Conservation (phyloP, 2,329 filamentous ascomycete genomes). For the Ceratocystis smalleyi region DNA sequence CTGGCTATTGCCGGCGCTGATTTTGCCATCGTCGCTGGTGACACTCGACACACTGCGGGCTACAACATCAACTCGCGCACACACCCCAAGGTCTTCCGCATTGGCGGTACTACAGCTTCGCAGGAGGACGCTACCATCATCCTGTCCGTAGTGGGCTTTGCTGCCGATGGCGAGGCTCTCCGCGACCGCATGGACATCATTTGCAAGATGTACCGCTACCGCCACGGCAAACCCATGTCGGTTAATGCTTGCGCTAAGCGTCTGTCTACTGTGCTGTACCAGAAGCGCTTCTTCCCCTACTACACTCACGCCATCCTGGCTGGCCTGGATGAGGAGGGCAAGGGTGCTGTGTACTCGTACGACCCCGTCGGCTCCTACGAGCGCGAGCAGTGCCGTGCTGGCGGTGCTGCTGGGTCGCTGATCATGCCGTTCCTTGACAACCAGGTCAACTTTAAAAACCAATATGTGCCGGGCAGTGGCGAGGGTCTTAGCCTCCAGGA, state of each 20-base stretch:
- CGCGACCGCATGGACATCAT: constrained; percentile 87
- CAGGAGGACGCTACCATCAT: constrained; percentile 76
- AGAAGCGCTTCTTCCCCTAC: constrained; percentile 98
- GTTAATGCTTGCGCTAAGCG: constrained; percentile 90
- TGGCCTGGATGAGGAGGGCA: constrained; percentile 85
- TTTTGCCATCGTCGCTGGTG: constrained; percentile 93
- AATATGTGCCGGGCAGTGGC: constrained; percentile 78
- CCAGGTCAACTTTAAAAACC: constrained; percentile 99
- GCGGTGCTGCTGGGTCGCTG: constrained; percentile 77
- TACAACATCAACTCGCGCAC: constrained; percentile 99
- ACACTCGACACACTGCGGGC: constrained; percentile 86
- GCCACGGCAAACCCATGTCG: constrained; percentile 91
- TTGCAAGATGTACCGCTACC: constrained; percentile 98
- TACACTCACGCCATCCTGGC: constrained; percentile 91
- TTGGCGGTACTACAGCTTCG: constrained; percentile 76
- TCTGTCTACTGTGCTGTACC: constrained; percentile 86
- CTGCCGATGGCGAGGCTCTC: constrained; percentile 82
- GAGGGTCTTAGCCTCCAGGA: constrained; percentile 65
- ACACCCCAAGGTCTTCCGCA: constrained; percentile 91
- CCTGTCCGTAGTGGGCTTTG: constrained; percentile 87
- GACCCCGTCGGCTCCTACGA: constrained; percentile 97
- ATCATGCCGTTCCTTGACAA: constrained; percentile 99
- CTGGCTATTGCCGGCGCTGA: constrained; percentile 85
- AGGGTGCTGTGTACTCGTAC: constrained; percentile 90
- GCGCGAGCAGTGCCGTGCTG: constrained; percentile 86